Evolutionary conservation across 2,329 filamentous ascomycete species (phyloP).

Genomic region (Pyrenochaeta sp.): DNA sequence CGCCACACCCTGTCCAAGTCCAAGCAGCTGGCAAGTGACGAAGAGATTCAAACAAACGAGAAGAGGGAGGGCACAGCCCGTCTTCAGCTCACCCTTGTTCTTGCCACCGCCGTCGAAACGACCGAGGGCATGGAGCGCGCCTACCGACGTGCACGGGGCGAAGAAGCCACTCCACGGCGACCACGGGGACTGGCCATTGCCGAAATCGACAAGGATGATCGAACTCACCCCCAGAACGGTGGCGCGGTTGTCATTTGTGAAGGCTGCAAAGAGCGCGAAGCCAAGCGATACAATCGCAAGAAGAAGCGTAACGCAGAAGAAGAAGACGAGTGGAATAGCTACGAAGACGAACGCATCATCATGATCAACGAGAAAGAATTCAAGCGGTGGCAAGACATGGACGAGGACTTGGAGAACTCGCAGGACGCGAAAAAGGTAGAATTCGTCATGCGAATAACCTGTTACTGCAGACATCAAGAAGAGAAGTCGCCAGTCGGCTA

Average conservation of each 20-base stretch:
- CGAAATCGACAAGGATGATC: conserved; percentile 65
- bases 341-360: conserved; percentile 54
- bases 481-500: conserved; percentile 84
- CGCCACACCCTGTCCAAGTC: conserved; percentile 93
- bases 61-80: conserved; percentile 62
- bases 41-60: conserved; percentile 75
- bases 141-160: conserved; percentile 64
- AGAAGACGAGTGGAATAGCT: conserved; percentile 78
- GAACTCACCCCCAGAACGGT: conserved; percentile 80
- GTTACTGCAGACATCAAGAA: conserved; percentile 93
- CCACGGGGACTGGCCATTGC: conserved; percentile 50
- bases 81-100: conserved; percentile 67
- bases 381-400: conserved; percentile 43
- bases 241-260: conserved; percentile 92
- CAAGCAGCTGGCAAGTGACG: conserved; percentile 82
- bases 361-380: conserved; percentile 51
- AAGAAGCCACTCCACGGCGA: conserved; percentile 50
- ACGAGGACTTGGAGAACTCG: conserved; percentile 29
- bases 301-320: conserved; percentile 90
- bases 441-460: conserved; percentile 93
- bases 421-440: conserved; percentile 74
- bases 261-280: conserved; percentile 90
- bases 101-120: conserved; percentile 89
- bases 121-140: conserved; percentile 72
- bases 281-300: conserved; percentile 89